Evolutionary conservation across 345 rosid genomes (phyloP), one percentile per base, ranked within the genome.

Genomic region (Dipteronia sinensis): DNA sequence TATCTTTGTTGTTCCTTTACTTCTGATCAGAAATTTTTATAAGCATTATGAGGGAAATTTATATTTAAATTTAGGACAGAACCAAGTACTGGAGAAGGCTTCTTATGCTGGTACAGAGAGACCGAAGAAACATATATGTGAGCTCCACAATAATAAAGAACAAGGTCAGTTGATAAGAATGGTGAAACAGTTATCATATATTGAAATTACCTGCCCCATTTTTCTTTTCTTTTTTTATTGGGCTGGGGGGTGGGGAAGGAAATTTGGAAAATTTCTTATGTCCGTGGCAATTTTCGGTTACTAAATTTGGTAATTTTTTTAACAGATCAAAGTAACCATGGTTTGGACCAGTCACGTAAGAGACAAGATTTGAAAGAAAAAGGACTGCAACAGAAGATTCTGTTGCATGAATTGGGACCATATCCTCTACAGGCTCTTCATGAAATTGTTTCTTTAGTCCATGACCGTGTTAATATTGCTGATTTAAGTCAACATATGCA

Each of bases 391-490:
- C 83, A 78, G 65, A 79, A 65, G 69, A 74, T 81, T 40, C 59
- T 77, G 10, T 71, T 91, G 85, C 82, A 83, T 82, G 85, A 84
- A 55, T 76, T 93, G 56, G 90, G 87, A 65, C 87, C 92, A 31
- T 71, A 12, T 77, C 67, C 89, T 74, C 77, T 82, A 49, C 89
- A 85, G 82, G 87, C 87, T 82, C 91, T 92, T 82, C 93, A 85
- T 68, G 85, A 89, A 65, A 91, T 95, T 74, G 90, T 92, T 83
- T 88, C 97, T 81, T 81, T 91, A 72, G 97, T 92, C 77, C 97
- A 92, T 85, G 86, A 87, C 68, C 81, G 47, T 58, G 89, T 94
- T 65, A 90, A 85, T 82, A 73, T 78, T 71, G 83, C 75, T 75
- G 87, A 74, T 72, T 80, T 82, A 78, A 85, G 79, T 82, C 83